Base-by-base conservation (phyloP, 805 yeast genomes). In the Nematodospora valgi region DNA sequence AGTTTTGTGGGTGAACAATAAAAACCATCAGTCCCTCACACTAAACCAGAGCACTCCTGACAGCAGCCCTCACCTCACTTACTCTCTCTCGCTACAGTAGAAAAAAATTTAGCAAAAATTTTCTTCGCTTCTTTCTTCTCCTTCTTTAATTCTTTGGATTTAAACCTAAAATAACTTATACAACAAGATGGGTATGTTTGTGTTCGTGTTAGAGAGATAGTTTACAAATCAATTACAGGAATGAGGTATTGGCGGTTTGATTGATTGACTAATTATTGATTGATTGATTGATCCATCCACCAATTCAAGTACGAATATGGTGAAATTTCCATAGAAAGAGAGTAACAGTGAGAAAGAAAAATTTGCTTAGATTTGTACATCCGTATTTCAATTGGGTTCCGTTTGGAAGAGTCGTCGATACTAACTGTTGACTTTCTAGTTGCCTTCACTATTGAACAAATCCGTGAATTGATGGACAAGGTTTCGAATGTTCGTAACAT, bases 401-500 rank as follows among this genome's bases (percentile, higher is more conserved):
- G n/a, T n/a, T n/a, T n/a, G n/a, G n/a, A n/a, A n/a, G n/a, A n/a
- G n/a, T n/a, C n/a, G n/a, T n/a, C n/a, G n/a, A n/a, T 21, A 21
- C 23, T 21, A 21, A 21, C 23, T 21, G 10, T 15, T 20, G 4
- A 42, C 19, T 30, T 13, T 38, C 10, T 47, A 66, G 74, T 68
- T 64, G 72, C 72, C 61, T 68, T 68, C 64, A 68, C 74, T 59
- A 66, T 68, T 62, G 74, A 68, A 61, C 97, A 93, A 78, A 91
- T 93, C 83, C 95, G 98, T 78, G 88, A 74, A 67, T 82, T 91
- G 75, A 91, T 91, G 98, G 98, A 93, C 94, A 84, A 83, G 76
- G 96, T 89, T 80, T 84, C 97, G 74, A 91, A 91, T 70, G 97
- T 93, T 67, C 96, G 98, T 81, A 93, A 93, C 94, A 93, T 91